These are phyloP conservation scores for Nidularia sp. DNA, from an alignment of 768 basidiomycete genomes.

Conservation along the genomic window DNA sequence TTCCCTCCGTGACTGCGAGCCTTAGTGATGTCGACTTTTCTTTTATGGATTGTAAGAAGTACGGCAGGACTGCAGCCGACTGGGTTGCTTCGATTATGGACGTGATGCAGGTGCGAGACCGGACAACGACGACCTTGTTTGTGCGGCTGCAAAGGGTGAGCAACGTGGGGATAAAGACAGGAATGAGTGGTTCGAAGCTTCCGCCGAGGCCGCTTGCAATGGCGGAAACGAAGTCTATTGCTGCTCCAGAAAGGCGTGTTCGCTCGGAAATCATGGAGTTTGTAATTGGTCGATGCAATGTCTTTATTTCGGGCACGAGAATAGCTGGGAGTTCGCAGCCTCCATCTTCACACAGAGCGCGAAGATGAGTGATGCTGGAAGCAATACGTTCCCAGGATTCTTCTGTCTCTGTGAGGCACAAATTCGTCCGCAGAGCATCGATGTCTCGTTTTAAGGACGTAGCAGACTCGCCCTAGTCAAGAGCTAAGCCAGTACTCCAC, in stretches of 20 bases:
- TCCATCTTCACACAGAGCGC: slow-evolving; percentile 45
- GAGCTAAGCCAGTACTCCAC: no score
- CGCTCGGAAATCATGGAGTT: slow-evolving; percentile 70
- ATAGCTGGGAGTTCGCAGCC: slow-evolving; percentile 46
- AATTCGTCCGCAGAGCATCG: slow-evolving; percentile 31
- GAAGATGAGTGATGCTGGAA: slow-evolving; percentile 41
- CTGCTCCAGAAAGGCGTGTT: slow-evolving; percentile 62
- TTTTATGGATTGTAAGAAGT: slow-evolving; percentile 52
- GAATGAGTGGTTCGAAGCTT: slow-evolving; percentile 63
- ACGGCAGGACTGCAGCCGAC: slow-evolving; percentile 56
- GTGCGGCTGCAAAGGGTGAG: slow-evolving; percentile 65
- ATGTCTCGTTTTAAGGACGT: slow-evolving; percentile 20
- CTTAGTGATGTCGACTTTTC: slow-evolving; percentile 70
- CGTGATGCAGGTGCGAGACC: slow-evolving; percentile 58
- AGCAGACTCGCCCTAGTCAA: no score
- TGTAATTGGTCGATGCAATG: slow-evolving; percentile 48
- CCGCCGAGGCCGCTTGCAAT: slow-evolving; percentile 52
- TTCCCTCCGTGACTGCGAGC: slow-evolving; percentile 60
- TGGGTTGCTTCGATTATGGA: slow-evolving; percentile 66
- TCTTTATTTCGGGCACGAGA: slow-evolving; percentile 46
- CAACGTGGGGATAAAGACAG: slow-evolving; percentile 65
- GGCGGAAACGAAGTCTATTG: slow-evolving; percentile 56
- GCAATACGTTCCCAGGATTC: slow-evolving; percentile 76
- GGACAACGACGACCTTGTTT: slow-evolving; percentile 73
- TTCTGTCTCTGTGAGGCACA: slow-evolving; percentile 61